Evolutionary conservation across 768 basidiomycete genomes (phyloP), one percentile per base, ranked within the genome.

Genomic region (Hypsizygus marmoreus): DNA sequence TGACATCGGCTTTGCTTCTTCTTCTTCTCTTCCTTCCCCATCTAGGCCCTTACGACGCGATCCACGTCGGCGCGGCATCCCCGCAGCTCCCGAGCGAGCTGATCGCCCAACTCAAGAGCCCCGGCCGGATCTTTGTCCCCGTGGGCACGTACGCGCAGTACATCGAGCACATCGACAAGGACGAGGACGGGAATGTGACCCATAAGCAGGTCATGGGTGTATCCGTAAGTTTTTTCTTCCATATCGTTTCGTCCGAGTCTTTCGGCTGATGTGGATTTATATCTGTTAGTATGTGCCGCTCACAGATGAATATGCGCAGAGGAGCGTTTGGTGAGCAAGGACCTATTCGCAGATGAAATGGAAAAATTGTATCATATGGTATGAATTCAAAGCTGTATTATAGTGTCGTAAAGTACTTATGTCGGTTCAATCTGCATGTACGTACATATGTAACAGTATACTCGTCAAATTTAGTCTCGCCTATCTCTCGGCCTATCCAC

Each of bases 1-100:
- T 6, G 33, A 23, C 13, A 16, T 22, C 10, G 13, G 20, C n/a
- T n/a, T n/a, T n/a, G n/a, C n/a, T n/a, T n/a, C n/a, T n/a, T n/a
- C n/a, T n/a, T n/a, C n/a, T n/a, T n/a, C n/a, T n/a, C n/a, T n/a
- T n/a, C n/a, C n/a, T n/a, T n/a, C n/a, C n/a, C n/a, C n/a, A n/a
- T n/a, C n/a, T 49, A 81, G 84, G 75, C 3, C 88, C 87, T 0
- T 92, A 84, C 59, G 79, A 91, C 50, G 86, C 82, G 0, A 97
- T 97, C 39, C 95, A 98, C 55, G 95, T 97, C 28, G 95, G 95
- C 3, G 95, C 95, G 0, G 95, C 95, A 0, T 84, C 95, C 0
- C 86, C 90, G 0, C 73, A 59, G 0, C 66, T 93, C 11, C 94
- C 95, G 0, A 63, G 77, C 16, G 64, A 75, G 0, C 77, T 98